These are phyloP conservation scores for Plectosphaerella sp. DNA, from an alignment of 2,329 filamentous ascomycete species.

Conservation along the genomic window DNA sequence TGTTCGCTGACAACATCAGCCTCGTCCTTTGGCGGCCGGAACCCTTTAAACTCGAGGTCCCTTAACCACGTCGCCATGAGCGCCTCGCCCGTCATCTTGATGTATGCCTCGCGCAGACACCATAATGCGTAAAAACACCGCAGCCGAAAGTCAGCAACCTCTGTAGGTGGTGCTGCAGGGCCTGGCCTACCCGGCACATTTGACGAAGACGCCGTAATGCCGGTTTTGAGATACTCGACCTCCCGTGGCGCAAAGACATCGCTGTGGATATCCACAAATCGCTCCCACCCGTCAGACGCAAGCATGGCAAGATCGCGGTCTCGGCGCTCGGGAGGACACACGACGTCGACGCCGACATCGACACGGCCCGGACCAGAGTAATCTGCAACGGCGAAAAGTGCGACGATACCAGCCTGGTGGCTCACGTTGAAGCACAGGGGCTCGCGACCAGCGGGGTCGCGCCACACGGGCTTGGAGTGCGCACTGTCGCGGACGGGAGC, in stretches of 20 bases:
- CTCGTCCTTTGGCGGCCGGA: conserved; percentile 47
- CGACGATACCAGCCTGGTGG: conserved; percentile 73
- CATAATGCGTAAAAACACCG: conserved; percentile 73
- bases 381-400: conserved; percentile 51
- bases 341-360: conserved; percentile 70
- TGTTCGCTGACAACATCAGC: conserved; percentile 26
- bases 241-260: conserved; percentile 66
- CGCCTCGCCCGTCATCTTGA: conserved; percentile 79
- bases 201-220: conserved; percentile 19
- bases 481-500: conserved; percentile 50
- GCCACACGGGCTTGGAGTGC: conserved; percentile 47
- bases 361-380: conserved; percentile 12
- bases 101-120: conserved; percentile 76
- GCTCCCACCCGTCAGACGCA: conserved; percentile 53
- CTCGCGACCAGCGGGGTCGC: conserved; percentile 40
- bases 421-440: conserved; percentile 68
- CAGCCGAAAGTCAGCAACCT: conserved; percentile 56
- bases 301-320: conserved; percentile 54
- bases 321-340: conserved; percentile 67
- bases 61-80: conserved; percentile 69
- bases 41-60: conserved; percentile 64
- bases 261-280: conserved; percentile 67
- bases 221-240: conserved; percentile 53
- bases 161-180: conserved; percentile 22
- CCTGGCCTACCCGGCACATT: conserved; percentile 13